phyloP scores from a whole-genome alignment of 257 asterid genomes.

The Voacanga thouarsii region DNA sequence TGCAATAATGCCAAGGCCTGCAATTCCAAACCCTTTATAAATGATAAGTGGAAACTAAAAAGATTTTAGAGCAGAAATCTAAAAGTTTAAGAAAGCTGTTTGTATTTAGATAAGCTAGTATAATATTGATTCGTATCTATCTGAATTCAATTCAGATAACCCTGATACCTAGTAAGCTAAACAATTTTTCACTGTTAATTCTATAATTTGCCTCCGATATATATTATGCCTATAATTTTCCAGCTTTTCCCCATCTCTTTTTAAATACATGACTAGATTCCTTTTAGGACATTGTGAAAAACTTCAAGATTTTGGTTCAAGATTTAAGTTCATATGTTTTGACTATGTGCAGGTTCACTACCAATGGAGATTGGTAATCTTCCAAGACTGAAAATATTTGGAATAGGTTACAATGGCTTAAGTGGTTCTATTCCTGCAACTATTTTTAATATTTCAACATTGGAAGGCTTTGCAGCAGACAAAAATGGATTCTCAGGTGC shows the following conservation, averaged over 20 bases:
- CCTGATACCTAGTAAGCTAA: conserved; percentile 14
- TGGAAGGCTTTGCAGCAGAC: conserved; percentile 6
- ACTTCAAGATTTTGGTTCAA: background rate
- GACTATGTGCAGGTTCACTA: conserved; percentile 20
- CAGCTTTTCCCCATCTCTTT: background rate
- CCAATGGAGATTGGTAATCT: conserved; percentile 34
- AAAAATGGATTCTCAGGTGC: background rate
- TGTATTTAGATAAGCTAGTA: too few species aligned
- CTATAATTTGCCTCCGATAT: too few species aligned
- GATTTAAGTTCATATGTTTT: background rate
- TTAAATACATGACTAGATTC: background rate
- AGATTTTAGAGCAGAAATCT: too few species aligned
- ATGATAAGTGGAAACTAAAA: too few species aligned
- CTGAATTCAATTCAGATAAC: conserved; percentile 42
- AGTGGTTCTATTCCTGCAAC: conserved; percentile 25
- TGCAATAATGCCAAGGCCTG: too few species aligned
- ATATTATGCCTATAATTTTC: too few species aligned
- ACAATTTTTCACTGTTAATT: too few species aligned
- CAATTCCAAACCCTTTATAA: too few species aligned
- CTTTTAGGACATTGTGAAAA: too few species aligned
- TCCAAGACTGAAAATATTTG: conserved; percentile 18
- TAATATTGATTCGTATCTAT: too few species aligned
- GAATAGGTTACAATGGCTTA: background rate
- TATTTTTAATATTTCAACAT: conserved; percentile 35
- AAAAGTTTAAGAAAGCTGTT: too few species aligned